Conservation (phyloP, 495 filamentous ascomycete genomes). For the Articulospora tetracladia region DNA sequence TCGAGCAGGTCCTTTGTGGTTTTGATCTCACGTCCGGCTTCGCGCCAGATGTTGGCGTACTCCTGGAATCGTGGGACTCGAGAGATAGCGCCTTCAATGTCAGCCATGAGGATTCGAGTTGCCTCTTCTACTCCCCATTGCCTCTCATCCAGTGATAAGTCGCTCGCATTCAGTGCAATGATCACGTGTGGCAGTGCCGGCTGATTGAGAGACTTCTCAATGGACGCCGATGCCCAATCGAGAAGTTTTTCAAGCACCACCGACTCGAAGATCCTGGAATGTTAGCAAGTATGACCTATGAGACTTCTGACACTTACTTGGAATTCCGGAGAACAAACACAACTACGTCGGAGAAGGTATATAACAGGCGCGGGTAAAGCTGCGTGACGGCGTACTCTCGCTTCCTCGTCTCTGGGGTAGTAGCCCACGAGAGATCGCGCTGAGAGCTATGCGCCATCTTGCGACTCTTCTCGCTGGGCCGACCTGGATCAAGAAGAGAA, state of each 20-base stretch:
- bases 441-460: slow-evolving; percentile 10
- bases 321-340: slow-evolving; percentile 44
- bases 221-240: slow-evolving; percentile 34
- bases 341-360: slow-evolving; percentile 50
- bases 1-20: slow-evolving; percentile 45
- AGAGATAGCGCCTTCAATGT: slow-evolving; percentile 26
- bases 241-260: slow-evolving; percentile 40
- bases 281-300: slow-evolving; percentile 18
- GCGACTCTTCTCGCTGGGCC: background rate
- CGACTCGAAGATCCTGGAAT: slow-evolving; percentile 30
- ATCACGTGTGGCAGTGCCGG: slow-evolving; percentile 50
- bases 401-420: slow-evolving; percentile 33
- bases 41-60: slow-evolving; percentile 32
- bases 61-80: slow-evolving; percentile 26
- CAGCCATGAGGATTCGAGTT: slow-evolving; percentile 36
- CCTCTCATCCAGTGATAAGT: slow-evolving; percentile 38
- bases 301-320: slow-evolving; percentile 26
- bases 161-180: slow-evolving; percentile 48
- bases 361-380: slow-evolving; percentile 51
- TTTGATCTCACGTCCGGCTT: slow-evolving; percentile 27
- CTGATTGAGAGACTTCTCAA: slow-evolving; percentile 54
- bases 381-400: slow-evolving; percentile 39
- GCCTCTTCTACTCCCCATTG: slow-evolving; percentile 45
- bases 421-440: slow-evolving; percentile 37
- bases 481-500: background rate